Percentiles rank a stretch among this genome's conserved stretches.
Conservation (phyloP, 2,329 filamentous ascomycete species). For the Botrytis porri region DNA sequence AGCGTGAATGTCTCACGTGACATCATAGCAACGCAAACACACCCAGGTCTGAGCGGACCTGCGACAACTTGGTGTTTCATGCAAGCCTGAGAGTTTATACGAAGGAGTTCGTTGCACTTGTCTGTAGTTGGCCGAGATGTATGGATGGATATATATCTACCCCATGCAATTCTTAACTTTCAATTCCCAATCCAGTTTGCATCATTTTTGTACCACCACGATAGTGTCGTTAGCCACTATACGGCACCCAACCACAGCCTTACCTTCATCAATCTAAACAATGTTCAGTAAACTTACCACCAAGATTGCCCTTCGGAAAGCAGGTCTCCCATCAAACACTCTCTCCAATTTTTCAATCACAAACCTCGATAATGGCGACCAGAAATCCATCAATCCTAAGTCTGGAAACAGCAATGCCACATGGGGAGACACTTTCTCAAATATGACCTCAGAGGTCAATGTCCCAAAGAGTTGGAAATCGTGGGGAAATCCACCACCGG, state of each 20-base stretch:
- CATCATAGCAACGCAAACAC: not conserved
- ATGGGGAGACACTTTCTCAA: slow-evolving; percentile 35
- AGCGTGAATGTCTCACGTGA: not conserved
- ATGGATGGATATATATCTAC: not conserved
- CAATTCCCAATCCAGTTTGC: not conserved
- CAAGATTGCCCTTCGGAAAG: slow-evolving; percentile 37
- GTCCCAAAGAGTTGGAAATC: slow-evolving; percentile 34
- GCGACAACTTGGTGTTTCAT: slow-evolving; percentile 17
- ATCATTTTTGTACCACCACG: not conserved
- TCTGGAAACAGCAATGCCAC: slow-evolving; percentile 20
- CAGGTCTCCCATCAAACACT: slow-evolving; percentile 33
- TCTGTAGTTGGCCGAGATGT: not conserved
- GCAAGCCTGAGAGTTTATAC: slow-evolving; percentile 2
- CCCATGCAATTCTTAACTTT: not conserved
- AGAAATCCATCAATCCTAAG: slow-evolving; percentile 25
- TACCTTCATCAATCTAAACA: not conserved
- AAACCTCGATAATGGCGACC: slow-evolving; percentile 15
- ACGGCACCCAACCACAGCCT: not conserved
- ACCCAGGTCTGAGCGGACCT: slow-evolving; percentile 13
- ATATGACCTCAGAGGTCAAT: slow-evolving; percentile 23
- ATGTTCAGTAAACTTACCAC: slow-evolving; percentile 38
- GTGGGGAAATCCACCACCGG: slow-evolving; percentile 34
- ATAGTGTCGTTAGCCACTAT: not conserved
- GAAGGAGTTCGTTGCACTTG: not conserved
- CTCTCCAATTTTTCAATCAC: slow-evolving; percentile 24